Percentiles rank a stretch among this genome's conserved stretches.
phyloP scores from a whole-genome alignment of 176 grass and related monocot species.

The Carex myosuroides region DNA sequence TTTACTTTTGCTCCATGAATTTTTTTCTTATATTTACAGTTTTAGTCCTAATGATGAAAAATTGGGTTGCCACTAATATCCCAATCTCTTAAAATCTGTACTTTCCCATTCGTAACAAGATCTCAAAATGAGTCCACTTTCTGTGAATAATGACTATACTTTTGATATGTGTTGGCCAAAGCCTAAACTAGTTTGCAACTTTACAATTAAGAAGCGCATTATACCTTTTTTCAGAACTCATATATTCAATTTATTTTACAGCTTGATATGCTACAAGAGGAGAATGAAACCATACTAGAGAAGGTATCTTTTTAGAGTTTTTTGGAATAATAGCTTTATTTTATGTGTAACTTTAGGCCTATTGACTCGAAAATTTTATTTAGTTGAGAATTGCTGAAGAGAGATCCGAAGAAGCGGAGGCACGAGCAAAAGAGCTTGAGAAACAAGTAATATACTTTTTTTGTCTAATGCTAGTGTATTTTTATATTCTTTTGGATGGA shows the following conservation, averaged over 20 bases:
- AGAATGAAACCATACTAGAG: slow-evolving; percentile 84
- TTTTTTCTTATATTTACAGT: slow-evolving; percentile 10
- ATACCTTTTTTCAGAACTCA: slow-evolving; percentile 21
- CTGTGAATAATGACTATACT: neutral
- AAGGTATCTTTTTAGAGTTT: slow-evolving; percentile 47
- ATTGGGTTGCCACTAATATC: neutral
- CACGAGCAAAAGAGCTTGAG: slow-evolving; percentile 89
- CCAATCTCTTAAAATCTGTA: slow-evolving; percentile 7
- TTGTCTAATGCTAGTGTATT: neutral
- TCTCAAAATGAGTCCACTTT: neutral
- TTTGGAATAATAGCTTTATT: neutral
- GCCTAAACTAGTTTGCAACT: neutral
- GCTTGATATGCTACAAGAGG: slow-evolving; percentile 99
- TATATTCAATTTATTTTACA: slow-evolving; percentile 44
- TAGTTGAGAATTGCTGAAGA: slow-evolving; percentile 95
- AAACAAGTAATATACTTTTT: slow-evolving; percentile 56
- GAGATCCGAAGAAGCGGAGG: slow-evolving; percentile 81
- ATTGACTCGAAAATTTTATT: neutral
- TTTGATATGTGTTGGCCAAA: neutral
- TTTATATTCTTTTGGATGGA: neutral
- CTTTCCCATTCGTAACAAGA: neutral
- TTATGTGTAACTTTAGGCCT: neutral
- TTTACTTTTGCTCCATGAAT: slow-evolving; percentile 4
- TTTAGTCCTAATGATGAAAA: neutral
- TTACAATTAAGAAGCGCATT: slow-evolving; percentile 21